Conservation (phyloP, 257 asterid species). For the Thymus mandschuricus region DNA sequence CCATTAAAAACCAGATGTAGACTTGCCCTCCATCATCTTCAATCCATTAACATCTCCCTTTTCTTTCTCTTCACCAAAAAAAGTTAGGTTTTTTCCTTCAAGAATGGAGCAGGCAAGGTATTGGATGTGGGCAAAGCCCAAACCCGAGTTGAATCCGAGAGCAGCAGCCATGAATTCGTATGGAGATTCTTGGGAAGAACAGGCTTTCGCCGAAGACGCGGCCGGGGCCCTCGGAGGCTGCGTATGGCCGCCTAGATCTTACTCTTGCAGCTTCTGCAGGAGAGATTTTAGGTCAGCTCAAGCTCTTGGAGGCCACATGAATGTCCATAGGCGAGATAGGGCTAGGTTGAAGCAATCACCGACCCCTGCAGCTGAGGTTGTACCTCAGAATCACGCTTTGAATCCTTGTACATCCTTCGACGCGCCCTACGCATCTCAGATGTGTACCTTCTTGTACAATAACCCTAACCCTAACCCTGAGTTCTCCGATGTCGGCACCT, state of each 20-base stretch:
- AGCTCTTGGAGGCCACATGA: conserved; percentile 97
- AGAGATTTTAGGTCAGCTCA: conserved; percentile 95
- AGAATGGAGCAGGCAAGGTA: conserved; percentile 70
- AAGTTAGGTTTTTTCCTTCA: conserved; percentile 10
- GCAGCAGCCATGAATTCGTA: conserved; percentile 23
- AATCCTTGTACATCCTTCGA: conserved; percentile 39
- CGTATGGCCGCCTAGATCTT: conserved; percentile 96
- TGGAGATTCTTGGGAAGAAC: conserved; percentile 94
- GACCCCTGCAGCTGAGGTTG: conserved; percentile 34
- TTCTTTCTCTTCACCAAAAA: not conserved
- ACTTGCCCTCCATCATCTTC: conserved; percentile 29
- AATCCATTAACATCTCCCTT: conserved; percentile 11
- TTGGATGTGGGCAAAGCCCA: conserved; percentile 72
- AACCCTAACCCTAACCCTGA: conserved; percentile 46
- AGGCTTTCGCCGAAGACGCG: conserved; percentile 91
- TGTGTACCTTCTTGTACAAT: conserved; percentile 43
- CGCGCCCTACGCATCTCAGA: conserved; percentile 47
- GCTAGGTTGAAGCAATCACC: conserved; percentile 81
- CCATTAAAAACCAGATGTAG: conserved; percentile 40
- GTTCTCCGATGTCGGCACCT: conserved; percentile 26
- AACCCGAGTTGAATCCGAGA: conserved; percentile 40
- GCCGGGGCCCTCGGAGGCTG: conserved; percentile 80
- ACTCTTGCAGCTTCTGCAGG: conserved; percentile 83
- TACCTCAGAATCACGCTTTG: conserved; percentile 37
- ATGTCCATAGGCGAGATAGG: conserved; percentile 90